Evolutionary conservation across 1,284 basidiomycete species (phyloP).

Genomic region (Trichosporon sp.): DNA sequence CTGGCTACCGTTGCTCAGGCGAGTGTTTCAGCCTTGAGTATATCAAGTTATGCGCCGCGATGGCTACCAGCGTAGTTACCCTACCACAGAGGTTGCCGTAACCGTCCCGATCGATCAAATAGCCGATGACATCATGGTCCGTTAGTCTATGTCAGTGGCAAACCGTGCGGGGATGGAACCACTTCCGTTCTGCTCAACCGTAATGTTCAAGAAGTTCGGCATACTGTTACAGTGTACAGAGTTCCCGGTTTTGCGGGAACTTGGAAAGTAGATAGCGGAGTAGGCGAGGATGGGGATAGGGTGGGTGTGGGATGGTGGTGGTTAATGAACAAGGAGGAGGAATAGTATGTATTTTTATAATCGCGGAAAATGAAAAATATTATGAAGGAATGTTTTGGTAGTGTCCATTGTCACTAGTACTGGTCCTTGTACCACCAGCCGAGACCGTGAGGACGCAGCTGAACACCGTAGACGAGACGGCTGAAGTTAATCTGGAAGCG

Average conservation of each 20-base stretch:
- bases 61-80: background rate
- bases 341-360: background rate
- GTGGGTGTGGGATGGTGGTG: background rate
- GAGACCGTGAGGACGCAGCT: conserved; percentile 29
- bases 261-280: background rate
- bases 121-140: background rate
- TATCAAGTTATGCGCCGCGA: background rate
- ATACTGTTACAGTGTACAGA: conserved; percentile 11
- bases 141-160: background rate
- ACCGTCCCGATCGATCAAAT: background rate
- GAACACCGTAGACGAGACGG: conserved; percentile 21
- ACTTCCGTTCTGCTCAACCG: no score
- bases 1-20: background rate
- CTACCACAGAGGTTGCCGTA: background rate
- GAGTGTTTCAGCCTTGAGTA: background rate
- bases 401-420: background rate
- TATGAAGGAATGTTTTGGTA: background rate
- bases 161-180: background rate
- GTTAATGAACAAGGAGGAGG: background rate
- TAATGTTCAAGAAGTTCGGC: background rate
- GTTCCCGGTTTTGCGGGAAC: background rate
- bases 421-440: conserved; percentile 14
- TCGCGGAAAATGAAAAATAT: background rate
- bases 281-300: background rate
- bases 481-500: conserved; percentile 27